Percentiles rank a stretch among this genome's conserved stretches.
phyloP scores from a whole-genome alignment of 768 basidiomycete genomes.

The Gelatoporia subvermispora region DNA sequence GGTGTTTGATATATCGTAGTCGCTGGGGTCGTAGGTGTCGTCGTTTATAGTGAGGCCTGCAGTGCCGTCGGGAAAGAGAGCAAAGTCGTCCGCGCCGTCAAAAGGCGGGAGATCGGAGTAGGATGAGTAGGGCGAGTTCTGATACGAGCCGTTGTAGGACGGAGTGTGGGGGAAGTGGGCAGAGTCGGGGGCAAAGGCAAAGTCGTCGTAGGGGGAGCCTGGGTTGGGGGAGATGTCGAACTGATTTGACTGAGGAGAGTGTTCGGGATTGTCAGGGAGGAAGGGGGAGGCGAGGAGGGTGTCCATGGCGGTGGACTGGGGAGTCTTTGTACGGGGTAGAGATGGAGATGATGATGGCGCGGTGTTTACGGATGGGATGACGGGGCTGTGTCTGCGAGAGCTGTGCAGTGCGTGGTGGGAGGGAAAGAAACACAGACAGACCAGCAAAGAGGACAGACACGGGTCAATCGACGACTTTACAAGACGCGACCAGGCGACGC shows the following conservation, averaged over 20 bases:
- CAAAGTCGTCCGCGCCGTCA: slow-evolving; percentile 28
- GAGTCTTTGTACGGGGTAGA: slow-evolving; percentile 1
- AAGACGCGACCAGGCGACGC: too few species aligned
- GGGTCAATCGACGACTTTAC: too few species aligned
- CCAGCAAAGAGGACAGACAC: too few species aligned
- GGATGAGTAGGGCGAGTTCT: slow-evolving; percentile 65
- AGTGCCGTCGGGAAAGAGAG: slow-evolving; percentile 47
- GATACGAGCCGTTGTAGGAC: slow-evolving; percentile 62
- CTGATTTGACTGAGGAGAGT: slow-evolving; percentile 12
- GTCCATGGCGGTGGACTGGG: slow-evolving; percentile 12
- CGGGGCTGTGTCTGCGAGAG: too few species aligned
- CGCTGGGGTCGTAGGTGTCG: slow-evolving; percentile 64
- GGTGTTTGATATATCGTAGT: slow-evolving; percentile 58
- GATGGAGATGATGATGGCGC: too few species aligned
- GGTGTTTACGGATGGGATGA: too few species aligned
- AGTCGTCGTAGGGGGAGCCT: slow-evolving; percentile 33
- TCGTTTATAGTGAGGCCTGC: slow-evolving; percentile 29
- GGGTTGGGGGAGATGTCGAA: slow-evolving; percentile 21
- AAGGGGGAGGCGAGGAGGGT: slow-evolving; percentile 15
- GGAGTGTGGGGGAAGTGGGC: slow-evolving; percentile 47
- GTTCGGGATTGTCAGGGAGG: slow-evolving; percentile 12
- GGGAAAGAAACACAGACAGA: too few species aligned
- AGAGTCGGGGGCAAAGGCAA: slow-evolving; percentile 30
- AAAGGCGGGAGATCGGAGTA: slow-evolving; percentile 54
- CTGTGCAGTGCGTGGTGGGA: too few species aligned